Evolutionary conservation across 1,284 basidiomycete species (phyloP).

Genomic region (Ustilago vetiveriae): DNA sequence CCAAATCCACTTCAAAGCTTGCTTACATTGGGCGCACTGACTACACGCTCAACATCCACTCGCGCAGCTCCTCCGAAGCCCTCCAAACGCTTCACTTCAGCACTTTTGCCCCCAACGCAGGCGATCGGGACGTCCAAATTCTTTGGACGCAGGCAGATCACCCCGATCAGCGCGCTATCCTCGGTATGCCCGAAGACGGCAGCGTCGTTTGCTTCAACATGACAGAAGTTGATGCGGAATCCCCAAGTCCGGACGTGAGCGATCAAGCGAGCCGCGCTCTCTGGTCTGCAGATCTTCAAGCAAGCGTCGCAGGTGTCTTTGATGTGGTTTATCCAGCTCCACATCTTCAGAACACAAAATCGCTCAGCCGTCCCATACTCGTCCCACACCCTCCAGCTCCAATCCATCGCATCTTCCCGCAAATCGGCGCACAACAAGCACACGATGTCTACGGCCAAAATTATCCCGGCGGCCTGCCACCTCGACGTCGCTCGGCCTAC

Average conservation of each 20-base stretch:
- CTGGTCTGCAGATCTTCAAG: conserved; percentile 49
- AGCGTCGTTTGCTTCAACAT: conserved; percentile 62
- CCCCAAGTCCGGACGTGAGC: background rate
- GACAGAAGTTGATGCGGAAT: conserved; percentile 17
- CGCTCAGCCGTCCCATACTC: conserved; percentile 47
- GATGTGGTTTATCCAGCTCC: conserved; percentile 56
- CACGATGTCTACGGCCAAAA: background rate
- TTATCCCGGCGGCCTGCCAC: background rate
- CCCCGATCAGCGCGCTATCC: conserved; percentile 51
- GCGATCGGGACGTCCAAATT: conserved; percentile 58
- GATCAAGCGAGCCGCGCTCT: conserved; percentile 24
- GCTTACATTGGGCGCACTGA: conserved; percentile 62
- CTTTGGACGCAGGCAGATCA: conserved; percentile 54
- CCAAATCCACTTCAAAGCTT: conserved; percentile 36
- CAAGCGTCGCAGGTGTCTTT: conserved; percentile 54
- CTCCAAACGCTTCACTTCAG: conserved; percentile 62
- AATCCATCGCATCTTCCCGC: conserved; percentile 45
- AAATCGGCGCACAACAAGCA: conserved; percentile 32
- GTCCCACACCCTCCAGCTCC: conserved; percentile 51
- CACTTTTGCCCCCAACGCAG: conserved; percentile 62
- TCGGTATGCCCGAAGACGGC: conserved; percentile 61
- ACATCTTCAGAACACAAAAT: conserved; percentile 47
- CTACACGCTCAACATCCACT: conserved; percentile 65
- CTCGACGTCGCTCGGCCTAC: conserved; percentile 43
- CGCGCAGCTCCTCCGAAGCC: conserved; percentile 52